phyloP scores from a whole-genome alignment of 331 rosid species.

The Phaseolus coccineus region DNA sequence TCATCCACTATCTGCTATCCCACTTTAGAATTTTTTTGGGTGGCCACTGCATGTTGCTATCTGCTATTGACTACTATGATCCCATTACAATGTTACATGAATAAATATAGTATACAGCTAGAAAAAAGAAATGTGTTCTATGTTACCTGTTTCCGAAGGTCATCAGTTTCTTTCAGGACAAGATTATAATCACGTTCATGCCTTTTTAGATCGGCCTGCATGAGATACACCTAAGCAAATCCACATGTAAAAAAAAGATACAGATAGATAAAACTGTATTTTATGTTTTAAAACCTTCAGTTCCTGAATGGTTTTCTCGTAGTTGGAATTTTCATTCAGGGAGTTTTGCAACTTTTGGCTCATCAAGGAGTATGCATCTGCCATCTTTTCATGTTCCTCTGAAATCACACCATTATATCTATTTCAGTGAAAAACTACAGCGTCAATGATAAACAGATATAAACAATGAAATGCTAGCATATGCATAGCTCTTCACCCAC shows the following conservation, averaged over 20 bases:
- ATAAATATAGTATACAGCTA: constrained; percentile 22
- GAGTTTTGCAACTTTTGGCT: constrained; percentile 81
- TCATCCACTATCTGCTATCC: background rate
- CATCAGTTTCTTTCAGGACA: constrained; percentile 77
- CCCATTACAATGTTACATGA: background rate
- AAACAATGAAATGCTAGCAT: background rate
- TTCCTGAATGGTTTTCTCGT: constrained; percentile 80
- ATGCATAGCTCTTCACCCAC: background rate
- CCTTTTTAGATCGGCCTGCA: constrained; percentile 81
- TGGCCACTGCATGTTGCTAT: background rate
- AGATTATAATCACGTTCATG: constrained; percentile 75
- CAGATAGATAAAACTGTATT: background rate
- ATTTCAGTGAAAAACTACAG: constrained; percentile 30
- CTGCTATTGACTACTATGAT: background rate
- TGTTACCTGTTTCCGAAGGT: constrained; percentile 87
- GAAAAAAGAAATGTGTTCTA: background rate
- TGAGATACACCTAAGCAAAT: constrained; percentile 40
- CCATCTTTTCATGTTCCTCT: constrained; percentile 94
- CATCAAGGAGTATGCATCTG: constrained; percentile 80
- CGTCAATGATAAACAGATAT: constrained; percentile 25
- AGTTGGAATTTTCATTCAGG: constrained; percentile 58
- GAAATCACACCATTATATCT: constrained; percentile 46
- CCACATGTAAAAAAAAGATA: background rate
- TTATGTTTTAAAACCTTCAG: constrained; percentile 62
- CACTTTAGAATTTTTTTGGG: background rate